Evolutionary conservation across 2,329 filamentous ascomycete species (phyloP).

Genomic region (Claviceps lovelessii): DNA sequence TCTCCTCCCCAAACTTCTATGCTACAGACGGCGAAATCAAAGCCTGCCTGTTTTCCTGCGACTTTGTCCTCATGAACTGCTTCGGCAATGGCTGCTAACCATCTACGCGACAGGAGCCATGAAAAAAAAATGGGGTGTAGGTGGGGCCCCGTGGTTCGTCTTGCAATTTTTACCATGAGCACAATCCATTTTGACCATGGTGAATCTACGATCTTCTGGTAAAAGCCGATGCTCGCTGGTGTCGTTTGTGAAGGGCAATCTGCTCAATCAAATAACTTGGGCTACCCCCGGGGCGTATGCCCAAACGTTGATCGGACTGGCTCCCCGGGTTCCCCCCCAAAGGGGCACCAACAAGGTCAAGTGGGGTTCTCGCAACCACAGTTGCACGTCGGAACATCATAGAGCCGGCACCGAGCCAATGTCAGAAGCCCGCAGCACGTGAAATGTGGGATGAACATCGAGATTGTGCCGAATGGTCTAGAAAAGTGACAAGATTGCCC

Average conservation of each 20-base stretch:
- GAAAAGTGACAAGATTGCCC: not conserved
- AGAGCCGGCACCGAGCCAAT: constrained; percentile 4
- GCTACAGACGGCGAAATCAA: not conserved
- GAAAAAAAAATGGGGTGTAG: not conserved
- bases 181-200: constrained; percentile 2
- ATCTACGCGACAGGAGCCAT: not conserved
- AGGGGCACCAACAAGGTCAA: not conserved
- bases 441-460: constrained; percentile 3
- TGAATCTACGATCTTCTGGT: constrained; percentile 4
- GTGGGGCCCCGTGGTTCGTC: not conserved
- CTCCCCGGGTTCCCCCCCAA: too few relatives aligned
- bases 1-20: not conserved
- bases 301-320: too few relatives aligned
- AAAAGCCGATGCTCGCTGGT: constrained; percentile 4
- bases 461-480: constrained; percentile 1
- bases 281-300: constrained; percentile 1
- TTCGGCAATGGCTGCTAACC: not conserved
- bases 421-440: not conserved
- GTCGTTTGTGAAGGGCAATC: constrained; percentile 1
- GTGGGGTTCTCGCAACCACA: too few relatives aligned
- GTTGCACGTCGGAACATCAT: not conserved
- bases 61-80: too few relatives aligned
- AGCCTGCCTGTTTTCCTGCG: too few relatives aligned
- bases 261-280: not conserved
- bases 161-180: constrained; percentile 2